These are phyloP conservation scores for Cafeteria roenbergensis DNA, from an alignment of 108 stramenopile species.

Conservation along the genomic window DNA sequence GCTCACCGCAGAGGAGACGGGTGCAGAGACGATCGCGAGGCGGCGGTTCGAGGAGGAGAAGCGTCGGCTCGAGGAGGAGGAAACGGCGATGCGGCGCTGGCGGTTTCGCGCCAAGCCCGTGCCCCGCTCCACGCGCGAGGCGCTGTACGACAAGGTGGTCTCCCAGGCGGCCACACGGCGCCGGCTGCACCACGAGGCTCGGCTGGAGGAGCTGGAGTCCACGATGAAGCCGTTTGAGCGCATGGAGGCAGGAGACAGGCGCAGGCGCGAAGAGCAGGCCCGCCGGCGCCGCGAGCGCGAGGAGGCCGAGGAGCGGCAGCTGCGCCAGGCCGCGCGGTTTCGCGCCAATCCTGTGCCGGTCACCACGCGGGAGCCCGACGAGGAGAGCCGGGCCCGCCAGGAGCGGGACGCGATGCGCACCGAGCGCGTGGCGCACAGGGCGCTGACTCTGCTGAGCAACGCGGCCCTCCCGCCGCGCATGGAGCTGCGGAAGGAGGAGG, in stretches of 20 bases:
- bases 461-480: background rate
- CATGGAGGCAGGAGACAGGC: background rate
- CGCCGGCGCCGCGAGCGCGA: background rate
- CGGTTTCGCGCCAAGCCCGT: conserved; percentile 1
- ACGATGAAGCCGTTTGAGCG: background rate
- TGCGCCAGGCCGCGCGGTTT: background rate
- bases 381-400: background rate
- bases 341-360: background rate
- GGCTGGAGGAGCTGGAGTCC: background rate
- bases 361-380: background rate
- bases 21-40: conserved; percentile 6
- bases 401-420: background rate
- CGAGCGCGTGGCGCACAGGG: background rate
- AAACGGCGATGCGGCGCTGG: background rate
- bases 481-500: background rate
- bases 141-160: background rate
- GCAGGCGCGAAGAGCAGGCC: background rate
- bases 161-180: background rate
- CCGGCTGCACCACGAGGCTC: background rate
- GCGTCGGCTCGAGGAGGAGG: background rate
- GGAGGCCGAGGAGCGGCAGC: background rate
- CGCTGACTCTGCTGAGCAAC: background rate
- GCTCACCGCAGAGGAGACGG: too few species aligned
- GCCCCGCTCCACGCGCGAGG: background rate
- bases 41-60: background rate